Conservation (phyloP, 2,329 filamentous ascomycete species). For the Xylariaceae sp. region DNA sequence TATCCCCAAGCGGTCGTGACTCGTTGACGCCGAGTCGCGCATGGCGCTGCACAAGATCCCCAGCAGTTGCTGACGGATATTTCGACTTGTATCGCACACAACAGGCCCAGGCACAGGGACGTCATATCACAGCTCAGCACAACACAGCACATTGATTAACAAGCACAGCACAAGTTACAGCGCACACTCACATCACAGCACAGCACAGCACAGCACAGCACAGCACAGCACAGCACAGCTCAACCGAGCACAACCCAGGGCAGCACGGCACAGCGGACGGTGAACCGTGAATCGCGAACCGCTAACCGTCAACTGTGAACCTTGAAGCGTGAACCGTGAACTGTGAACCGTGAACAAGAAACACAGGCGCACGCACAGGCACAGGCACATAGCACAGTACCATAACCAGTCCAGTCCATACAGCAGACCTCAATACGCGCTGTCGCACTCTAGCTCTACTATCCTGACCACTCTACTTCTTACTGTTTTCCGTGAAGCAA, state of each 20-base stretch:
- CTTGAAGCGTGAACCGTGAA: no score
- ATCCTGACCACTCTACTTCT: conserved; percentile 20
- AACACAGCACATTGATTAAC: conserved; percentile 2
- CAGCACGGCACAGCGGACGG: conserved; percentile 13
- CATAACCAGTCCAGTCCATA: no score
- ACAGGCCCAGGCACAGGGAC: neutral
- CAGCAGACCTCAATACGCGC: conserved; percentile 17
- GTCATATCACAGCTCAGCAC: conserved; percentile 9
- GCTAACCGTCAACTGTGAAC: no score
- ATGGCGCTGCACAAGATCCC: conserved; percentile 10
- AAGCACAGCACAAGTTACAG: neutral
- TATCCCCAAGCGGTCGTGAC: no score
- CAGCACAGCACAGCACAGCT: conserved; percentile 17
- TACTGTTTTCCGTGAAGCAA: conserved; percentile 26
- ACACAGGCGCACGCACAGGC: neutral
- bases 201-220: conserved; percentile 16
- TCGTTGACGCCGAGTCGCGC: conserved; percentile 7
- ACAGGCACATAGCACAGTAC: conserved; percentile 14
- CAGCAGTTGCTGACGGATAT: neutral
- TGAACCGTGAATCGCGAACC: no score
- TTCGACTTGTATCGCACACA: conserved; percentile 5
- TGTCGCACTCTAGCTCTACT: conserved; percentile 26
- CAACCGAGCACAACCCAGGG: neutral
- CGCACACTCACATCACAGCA: neutral
- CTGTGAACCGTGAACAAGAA: no score